Evolutionary conservation across 2,329 filamentous ascomycete genomes (phyloP), one percentile per base, ranked within the genome.

Genomic region (Shiraia sp.): DNA sequence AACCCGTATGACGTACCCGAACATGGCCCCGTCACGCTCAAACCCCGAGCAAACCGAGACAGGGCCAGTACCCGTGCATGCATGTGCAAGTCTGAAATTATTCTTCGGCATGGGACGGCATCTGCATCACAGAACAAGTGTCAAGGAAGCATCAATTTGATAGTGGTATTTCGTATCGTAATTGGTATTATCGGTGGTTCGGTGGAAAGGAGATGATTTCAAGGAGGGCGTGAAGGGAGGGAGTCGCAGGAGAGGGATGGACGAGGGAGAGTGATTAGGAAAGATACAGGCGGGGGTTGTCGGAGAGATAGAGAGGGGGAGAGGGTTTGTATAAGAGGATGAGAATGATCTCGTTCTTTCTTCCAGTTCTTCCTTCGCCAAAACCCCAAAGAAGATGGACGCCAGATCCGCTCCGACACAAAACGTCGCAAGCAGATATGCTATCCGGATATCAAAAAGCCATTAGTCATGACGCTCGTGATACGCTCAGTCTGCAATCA

Each of bases 381-480:
- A 47, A 41, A 37, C 47, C 43, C 42, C 34, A 44, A 41, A 45
- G 31, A 49, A 52, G 55, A 50, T 56, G 49, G 59, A 64, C 53
- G 55, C 51, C 52, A 55, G 48, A 48, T 51, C 53, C 57, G 54
- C 55, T 45, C 46, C 49, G 47, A 57, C 46, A 43, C 44, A 40
- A 33, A 32, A 35, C 47, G 53, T 60, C 55, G 55, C 47, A 49
- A 54, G 56, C 57, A 61, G 45, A 61, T 53, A 55, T 57, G 57
- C 62, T 66, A 63, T 68, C 65, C 58, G 54, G 58, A 61, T 61
- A 61, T 61, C 58, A 59, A 66, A 22, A 68, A 59, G 56, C 66
- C 68, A 65, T 71, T 68, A 68, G 63, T 70, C 66, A 63, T 70
- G 58, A 71, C 59, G 53, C 57, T 70, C 68, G 64, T 71, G 56